phyloP scores from a whole-genome alignment of 2,329 filamentous ascomycete species.

The Thermothelomyces thermophilus region DNA sequence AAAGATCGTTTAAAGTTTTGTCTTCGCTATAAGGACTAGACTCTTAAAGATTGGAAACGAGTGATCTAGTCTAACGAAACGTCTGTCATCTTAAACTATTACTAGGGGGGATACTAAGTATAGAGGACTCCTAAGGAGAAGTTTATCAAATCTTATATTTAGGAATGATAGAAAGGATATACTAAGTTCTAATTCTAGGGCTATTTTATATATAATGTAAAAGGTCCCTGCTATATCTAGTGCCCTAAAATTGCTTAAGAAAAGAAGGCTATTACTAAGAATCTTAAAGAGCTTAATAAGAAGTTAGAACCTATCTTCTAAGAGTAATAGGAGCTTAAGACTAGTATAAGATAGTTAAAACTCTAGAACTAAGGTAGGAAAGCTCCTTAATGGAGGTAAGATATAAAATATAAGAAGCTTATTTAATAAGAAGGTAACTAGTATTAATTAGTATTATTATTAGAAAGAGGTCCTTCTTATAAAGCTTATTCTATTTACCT shows the following conservation, averaged over 20 bases:
- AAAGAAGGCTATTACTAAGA: background rate
- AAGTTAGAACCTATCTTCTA: background rate
- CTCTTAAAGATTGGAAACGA: conserved; percentile 8
- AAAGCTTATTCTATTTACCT: conserved; percentile 1
- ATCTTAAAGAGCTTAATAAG: conserved; percentile 4
- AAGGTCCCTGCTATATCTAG: background rate
- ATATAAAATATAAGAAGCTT: background rate
- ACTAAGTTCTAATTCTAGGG: conserved; percentile 6
- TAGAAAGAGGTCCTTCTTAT: background rate
- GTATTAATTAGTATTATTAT: conserved; percentile 3
- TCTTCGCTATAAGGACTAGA: conserved; percentile 3
- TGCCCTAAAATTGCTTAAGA: conserved; percentile 1
- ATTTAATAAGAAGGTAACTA: background rate
- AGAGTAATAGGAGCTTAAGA: background rate
- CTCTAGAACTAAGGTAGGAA: background rate
- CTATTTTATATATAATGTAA: background rate
- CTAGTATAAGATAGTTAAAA: background rate
- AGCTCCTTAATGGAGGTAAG: conserved; percentile 1
- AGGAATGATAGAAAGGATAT: conserved; percentile 6
- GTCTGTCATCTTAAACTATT: background rate
- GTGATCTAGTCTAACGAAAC: conserved; percentile 5
- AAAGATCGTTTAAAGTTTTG: conserved; percentile 1
- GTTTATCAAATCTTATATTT: background rate
- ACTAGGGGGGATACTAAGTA: background rate
- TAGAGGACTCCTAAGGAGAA: conserved; percentile 4